phyloP scores from a whole-genome alignment of 148 eudicot species.

The Fallopia convolvulus region DNA sequence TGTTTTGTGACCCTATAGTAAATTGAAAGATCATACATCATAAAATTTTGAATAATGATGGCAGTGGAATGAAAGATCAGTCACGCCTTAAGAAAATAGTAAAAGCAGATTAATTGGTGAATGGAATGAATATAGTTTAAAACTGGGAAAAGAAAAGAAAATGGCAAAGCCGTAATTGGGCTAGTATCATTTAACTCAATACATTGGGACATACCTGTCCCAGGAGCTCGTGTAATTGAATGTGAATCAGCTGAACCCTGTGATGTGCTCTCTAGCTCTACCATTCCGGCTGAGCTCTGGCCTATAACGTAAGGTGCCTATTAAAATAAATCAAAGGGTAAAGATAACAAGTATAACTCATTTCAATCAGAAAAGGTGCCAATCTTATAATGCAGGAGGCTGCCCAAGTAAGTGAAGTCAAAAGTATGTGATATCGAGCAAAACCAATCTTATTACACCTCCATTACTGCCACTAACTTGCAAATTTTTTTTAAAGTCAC shows the following conservation, averaged over 20 bases:
- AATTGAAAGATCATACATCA: background rate
- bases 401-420: background rate
- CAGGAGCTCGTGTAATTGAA: slow-evolving; percentile 31
- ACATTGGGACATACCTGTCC: slow-evolving; percentile 34
- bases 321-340: background rate
- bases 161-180: background rate
- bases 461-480: background rate
- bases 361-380: background rate
- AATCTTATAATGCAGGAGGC: background rate
- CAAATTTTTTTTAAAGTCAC: background rate
- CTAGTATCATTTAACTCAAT: background rate
- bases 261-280: slow-evolving; percentile 34
- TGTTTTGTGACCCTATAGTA: slow-evolving; percentile 41
- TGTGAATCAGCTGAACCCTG: slow-evolving; percentile 47
- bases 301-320: slow-evolving; percentile 55
- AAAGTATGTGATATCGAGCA: background rate
- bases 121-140: too few species aligned
- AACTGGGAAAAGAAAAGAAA: background rate
- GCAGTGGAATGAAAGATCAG: background rate
- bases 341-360: background rate
- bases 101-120: too few species aligned
- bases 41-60: background rate
- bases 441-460: background rate
- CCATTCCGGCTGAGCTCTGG: slow-evolving; percentile 34
- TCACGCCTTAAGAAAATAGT: background rate